These are phyloP conservation scores for Ogataea pini DNA, from an alignment of 805 yeast species.

Conservation along the genomic window DNA sequence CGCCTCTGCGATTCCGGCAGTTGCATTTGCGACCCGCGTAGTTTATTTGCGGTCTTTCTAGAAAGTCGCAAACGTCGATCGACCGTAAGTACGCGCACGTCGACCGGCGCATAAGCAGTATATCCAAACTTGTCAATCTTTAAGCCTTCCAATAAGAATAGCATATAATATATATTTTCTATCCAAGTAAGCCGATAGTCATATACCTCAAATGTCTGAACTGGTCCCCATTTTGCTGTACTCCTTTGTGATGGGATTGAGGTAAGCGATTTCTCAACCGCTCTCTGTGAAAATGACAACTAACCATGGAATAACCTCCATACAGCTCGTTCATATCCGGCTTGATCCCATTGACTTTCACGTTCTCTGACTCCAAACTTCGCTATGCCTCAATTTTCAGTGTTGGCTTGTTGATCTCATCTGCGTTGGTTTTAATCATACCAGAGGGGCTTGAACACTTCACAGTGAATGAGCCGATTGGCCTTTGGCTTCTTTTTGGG, in stretches of 20 bases:
- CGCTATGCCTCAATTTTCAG: slow-evolving; percentile 50
- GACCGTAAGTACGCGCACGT: background rate
- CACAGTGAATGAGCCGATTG: slow-evolving; percentile 37
- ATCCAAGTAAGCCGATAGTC: no score
- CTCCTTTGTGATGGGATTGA: slow-evolving; percentile 26
- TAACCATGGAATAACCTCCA: background rate
- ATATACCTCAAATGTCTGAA: slow-evolving; percentile 20
- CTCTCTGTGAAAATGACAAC: background rate
- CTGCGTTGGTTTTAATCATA: slow-evolving; percentile 57
- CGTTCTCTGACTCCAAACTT: slow-evolving; percentile 32
- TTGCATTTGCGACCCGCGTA: background rate
- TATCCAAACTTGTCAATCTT: background rate
- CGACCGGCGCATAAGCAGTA: background rate
- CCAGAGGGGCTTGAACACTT: slow-evolving; percentile 62
- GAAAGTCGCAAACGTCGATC: background rate
- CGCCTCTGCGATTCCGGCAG: background rate
- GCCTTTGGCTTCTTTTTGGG: slow-evolving; percentile 53
- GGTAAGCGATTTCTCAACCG: slow-evolving; percentile 12
- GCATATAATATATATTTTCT: background rate
- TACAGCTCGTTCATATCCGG: slow-evolving; percentile 33
- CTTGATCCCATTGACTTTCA: slow-evolving; percentile 28
- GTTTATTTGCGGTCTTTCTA: background rate
- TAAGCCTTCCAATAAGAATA: background rate
- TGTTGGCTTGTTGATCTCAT: slow-evolving; percentile 60
- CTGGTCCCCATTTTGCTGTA: slow-evolving; percentile 20